Evolutionary conservation across 2,329 filamentous ascomycete species (phyloP), one percentile per base, ranked within the genome.

Genomic region (Nemania diffusa): DNA sequence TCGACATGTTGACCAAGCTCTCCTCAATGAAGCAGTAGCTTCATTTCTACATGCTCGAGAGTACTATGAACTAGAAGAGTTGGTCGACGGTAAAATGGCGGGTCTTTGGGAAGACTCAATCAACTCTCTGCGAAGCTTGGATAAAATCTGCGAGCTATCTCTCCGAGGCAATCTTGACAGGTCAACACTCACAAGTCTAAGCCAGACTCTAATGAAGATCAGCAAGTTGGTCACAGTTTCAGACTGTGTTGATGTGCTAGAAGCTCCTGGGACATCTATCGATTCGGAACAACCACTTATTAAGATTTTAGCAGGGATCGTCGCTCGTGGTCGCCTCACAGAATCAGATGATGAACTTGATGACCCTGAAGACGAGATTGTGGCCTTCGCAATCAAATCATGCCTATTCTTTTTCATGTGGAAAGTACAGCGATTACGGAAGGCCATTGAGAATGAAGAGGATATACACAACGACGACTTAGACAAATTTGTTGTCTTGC

Each of bases 391-490:
- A 32, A 91, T 97, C 74, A 91, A 92, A 71, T 86, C 90, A 1
- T 85, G 91, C 57, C 85, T 94, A 53, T 93, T 97, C 80, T 98
- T 97, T 81, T 97, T 97, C 77, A 93, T 97, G 89, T 99, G 96
- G 96, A 95, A 96, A 77, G 87, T 91, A 24, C 87, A 88, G 60
- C 83, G 85, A 59, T 75, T 93, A 67, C 83, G 84, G 69, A 82
- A 84, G 61, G 79, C 85, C 17, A 78, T 92, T 40, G 81, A 84
- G 17, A 83, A 84, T 27, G 85, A 88, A 50, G 84, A 83, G 3
- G 85, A 81, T 59, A 79, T 93, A 62, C 75, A 88, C 1, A 83
- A 88, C 57, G 79, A 82, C 6, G 86, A 89, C 7, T 81, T 94
- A 32, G 88, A 91, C 72, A 79, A 85, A 24, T 81, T 91, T n/a